Evolutionary conservation across 495 filamentous ascomycete genomes (phyloP).

Genomic region (Wilcoxina mikolae): DNA sequence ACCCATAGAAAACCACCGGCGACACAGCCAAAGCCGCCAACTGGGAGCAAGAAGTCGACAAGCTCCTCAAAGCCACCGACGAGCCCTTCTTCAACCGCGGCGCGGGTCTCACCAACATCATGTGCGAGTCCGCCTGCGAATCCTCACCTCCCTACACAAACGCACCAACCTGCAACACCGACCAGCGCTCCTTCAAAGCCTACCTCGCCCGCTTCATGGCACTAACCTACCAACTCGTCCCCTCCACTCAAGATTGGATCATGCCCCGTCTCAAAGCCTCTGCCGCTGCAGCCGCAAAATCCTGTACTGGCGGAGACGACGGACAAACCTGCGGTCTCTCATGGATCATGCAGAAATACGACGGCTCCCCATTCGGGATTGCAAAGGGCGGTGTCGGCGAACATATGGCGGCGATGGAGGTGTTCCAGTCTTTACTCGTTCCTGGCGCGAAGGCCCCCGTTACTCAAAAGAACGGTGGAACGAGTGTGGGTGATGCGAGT

Average conservation of each 20-base stretch:
- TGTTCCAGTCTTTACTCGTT: constrained; percentile 42
- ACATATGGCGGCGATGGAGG: constrained; percentile 45
- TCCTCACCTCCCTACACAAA: constrained; percentile 24
- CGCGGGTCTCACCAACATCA: constrained; percentile 34
- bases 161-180: constrained; percentile 43
- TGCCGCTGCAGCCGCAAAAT: constrained; percentile 50
- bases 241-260: constrained; percentile 46
- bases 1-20: neutral
- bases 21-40: neutral
- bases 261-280: constrained; percentile 50
- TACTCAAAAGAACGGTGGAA: constrained; percentile 42
- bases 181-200: constrained; percentile 75
- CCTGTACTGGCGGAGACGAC: constrained; percentile 48
- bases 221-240: constrained; percentile 51
- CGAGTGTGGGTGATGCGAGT: constrained; percentile 44
- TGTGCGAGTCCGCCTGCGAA: constrained; percentile 55
- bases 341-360: constrained; percentile 43
- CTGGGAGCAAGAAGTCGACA: constrained; percentile 9
- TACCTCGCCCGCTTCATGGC: constrained; percentile 74
- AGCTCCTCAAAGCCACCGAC: constrained; percentile 43
- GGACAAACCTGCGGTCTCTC: constrained; percentile 48
- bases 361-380: constrained; percentile 31
- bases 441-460: constrained; percentile 34
- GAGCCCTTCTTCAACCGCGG: constrained; percentile 43
- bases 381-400: constrained; percentile 37